A percentile compares a stretch with the other conserved stretches of the same genome.
Evolutionary conservation across 352 stramenopile species (phyloP).

Genomic region (Nothophytophthora sp.): DNA sequence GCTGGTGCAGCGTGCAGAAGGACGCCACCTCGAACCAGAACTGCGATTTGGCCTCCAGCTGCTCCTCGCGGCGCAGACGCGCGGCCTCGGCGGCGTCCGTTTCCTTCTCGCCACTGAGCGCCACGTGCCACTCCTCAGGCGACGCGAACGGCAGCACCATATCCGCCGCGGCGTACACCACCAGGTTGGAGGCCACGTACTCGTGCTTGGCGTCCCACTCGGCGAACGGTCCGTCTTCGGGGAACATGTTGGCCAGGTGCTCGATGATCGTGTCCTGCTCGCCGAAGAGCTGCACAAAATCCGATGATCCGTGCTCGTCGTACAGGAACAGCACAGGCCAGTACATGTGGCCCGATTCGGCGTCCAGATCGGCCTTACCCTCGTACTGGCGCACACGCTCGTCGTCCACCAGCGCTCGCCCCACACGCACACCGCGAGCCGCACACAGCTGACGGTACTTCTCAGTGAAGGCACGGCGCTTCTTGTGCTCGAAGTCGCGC

Average conservation of each 20-base stretch:
- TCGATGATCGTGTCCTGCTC: constrained; percentile 84
- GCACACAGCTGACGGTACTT: constrained; percentile 81
- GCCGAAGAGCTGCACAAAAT: constrained; percentile 83
- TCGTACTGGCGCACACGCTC: constrained; percentile 83
- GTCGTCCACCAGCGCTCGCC: constrained; percentile 74
- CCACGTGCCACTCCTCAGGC: constrained; percentile 75
- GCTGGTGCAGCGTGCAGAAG: constrained; percentile 75
- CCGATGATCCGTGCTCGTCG: constrained; percentile 81
- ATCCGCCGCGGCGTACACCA: constrained; percentile 73
- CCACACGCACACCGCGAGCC: constrained; percentile 64
- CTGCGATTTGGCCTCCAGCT: constrained; percentile 77
- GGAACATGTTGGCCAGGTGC: constrained; percentile 90
- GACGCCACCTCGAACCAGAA: constrained; percentile 78
- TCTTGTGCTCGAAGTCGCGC: constrained; percentile 68
- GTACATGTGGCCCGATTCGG: constrained; percentile 57
- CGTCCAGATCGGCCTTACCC: constrained; percentile 76
- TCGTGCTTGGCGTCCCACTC: constrained; percentile 74
- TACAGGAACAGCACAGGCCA: constrained; percentile 89
- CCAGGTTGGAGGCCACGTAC: constrained; percentile 78
- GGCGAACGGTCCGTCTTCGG: constrained; percentile 80
- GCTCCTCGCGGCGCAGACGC: constrained; percentile 65
- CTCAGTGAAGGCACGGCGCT: constrained; percentile 61
- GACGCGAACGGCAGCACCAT: constrained; percentile 68
- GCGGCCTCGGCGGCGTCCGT: constrained; percentile 62
- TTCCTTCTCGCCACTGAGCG: constrained; percentile 74